Percentiles rank a stretch among this genome's conserved stretches.
Conservation (phyloP, 805 yeast genomes). For the Teunomyces pallodes region DNA sequence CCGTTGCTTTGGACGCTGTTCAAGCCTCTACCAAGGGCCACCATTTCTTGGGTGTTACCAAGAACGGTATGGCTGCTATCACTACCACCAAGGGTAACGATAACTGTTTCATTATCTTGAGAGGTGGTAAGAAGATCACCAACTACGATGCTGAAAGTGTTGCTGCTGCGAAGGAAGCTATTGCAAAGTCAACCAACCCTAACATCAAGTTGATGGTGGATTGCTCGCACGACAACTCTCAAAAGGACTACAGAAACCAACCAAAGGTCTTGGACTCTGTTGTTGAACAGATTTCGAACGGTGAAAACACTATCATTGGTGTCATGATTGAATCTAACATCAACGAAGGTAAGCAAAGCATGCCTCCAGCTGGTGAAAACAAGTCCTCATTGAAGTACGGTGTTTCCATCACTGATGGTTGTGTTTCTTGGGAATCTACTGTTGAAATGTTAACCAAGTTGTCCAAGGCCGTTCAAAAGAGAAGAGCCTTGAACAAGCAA, state of each 20-base stretch:
- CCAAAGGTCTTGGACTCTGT: slow-evolving; percentile 85
- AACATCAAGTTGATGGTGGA: slow-evolving; percentile 80
- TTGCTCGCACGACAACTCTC: slow-evolving; percentile 97
- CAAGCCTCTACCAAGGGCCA: slow-evolving; percentile 89
- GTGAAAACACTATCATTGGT: slow-evolving; percentile 82
- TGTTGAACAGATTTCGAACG: slow-evolving; percentile 75
- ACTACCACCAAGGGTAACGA: slow-evolving; percentile 95
- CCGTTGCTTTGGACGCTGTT: slow-evolving; percentile 92
- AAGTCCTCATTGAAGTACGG: slow-evolving; percentile 77
- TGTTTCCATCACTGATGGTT: slow-evolving; percentile 95
- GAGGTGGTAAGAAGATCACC: slow-evolving; percentile 95
- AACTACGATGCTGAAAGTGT: slow-evolving; percentile 86
- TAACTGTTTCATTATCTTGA: slow-evolving; percentile 87
- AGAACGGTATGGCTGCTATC: slow-evolving; percentile 95
- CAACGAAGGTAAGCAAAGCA: slow-evolving; percentile 86
- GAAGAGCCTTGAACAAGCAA: slow-evolving; percentile 51
- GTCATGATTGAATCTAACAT: slow-evolving; percentile 94
- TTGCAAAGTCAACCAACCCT: slow-evolving; percentile 47
- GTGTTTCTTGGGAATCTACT: slow-evolving; percentile 91
- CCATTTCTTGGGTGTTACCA: slow-evolving; percentile 96
- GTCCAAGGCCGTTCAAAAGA: slow-evolving; percentile 77
- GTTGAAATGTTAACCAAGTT: slow-evolving; percentile 73
- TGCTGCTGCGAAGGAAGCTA: slow-evolving; percentile 65
- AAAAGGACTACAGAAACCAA: slow-evolving; percentile 91
- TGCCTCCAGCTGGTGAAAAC: slow-evolving; percentile 53